Conservation (phyloP, 2,329 filamentous ascomycete genomes). For the Colletotrichum graminicola region DNA sequence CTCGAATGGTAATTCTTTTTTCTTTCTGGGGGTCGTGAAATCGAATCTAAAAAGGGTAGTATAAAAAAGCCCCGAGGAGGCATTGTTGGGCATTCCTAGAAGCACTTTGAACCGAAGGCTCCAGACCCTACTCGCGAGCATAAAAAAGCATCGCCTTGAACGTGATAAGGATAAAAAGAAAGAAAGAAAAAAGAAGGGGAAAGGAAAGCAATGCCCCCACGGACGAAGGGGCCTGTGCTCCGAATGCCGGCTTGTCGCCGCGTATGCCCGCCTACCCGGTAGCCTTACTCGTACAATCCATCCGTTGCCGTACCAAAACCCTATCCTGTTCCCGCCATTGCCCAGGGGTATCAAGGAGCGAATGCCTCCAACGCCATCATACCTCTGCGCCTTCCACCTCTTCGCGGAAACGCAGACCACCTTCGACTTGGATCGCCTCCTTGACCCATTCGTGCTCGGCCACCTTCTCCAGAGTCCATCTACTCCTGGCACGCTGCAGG, state of each 20-base stretch:
- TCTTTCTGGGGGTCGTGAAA: slow-evolving; percentile 14
- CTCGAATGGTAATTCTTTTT: slow-evolving; percentile 21
- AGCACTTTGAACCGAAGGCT: slow-evolving; percentile 9
- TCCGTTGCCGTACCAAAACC: slow-evolving; percentile 15
- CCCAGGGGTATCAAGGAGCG: slow-evolving; percentile 28
- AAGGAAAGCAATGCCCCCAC: slow-evolving; percentile 17
- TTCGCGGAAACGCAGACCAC: slow-evolving; percentile 69
- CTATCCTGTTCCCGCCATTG: slow-evolving; percentile 19
- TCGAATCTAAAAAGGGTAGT: slow-evolving; percentile 20
- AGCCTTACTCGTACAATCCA: slow-evolving; percentile 32
- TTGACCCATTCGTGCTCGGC: slow-evolving; percentile 81
- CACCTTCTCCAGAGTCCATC: slow-evolving; percentile 82
- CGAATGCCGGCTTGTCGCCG: slow-evolving; percentile 12
- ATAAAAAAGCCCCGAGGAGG: background rate
- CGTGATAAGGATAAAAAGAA: slow-evolving; percentile 39
- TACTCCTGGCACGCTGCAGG: slow-evolving; percentile 82
- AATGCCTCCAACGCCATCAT: slow-evolving; percentile 41
- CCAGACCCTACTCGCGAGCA: slow-evolving; percentile 25
- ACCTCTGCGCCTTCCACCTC: slow-evolving; percentile 70
- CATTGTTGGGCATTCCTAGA: background rate
- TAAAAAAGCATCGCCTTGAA: slow-evolving; percentile 25
- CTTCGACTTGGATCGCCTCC: slow-evolving; percentile 77
- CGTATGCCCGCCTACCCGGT: slow-evolving; percentile 21
- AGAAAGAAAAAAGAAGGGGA: slow-evolving; percentile 33
- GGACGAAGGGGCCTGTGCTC: slow-evolving; percentile 7